Evolutionary conservation across 139 green algal genomes (phyloP), one percentile per base, ranked within the genome.

Genomic region (Nannochloris sp.): DNA sequence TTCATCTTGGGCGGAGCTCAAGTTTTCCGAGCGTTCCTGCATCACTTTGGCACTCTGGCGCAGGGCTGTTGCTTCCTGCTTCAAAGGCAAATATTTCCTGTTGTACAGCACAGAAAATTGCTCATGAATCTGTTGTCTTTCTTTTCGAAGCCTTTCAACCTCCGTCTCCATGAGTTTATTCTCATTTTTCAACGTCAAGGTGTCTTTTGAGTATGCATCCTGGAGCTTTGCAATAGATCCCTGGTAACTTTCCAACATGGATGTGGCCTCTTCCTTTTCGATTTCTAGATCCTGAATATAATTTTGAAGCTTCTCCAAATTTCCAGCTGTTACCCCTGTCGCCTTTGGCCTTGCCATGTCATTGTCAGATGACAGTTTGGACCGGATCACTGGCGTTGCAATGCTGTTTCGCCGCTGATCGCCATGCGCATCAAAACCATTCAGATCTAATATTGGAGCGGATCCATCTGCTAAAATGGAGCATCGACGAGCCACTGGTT

Each of bases 41-140:
- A 28, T 53, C 46, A 28, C 6, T 11, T 53, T 40, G 33, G 12
- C 46, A 28, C 26, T 20, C 13, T 36, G 14, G 8, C 62, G n/a
- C 16, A 62, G 45, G 1, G 46, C 43, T 16, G 36, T 23, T 29
- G 62, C 43, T 36, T 69, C 49, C n/a, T 20, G 33, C 23, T 76
- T 76, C 28, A 76, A 45, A 3, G 69, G 69, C 40, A 56, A 17
- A n/a, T 76, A 76, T 53, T 75, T 75, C 20, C 65, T 55, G 36
- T 46, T 48, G 53, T 71, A 76, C n/a, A 76, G 59, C 11, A 10
- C 46, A 14, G 46, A 26, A 55, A 76, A 76, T 31, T 76, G 69
- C 0, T 17, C 17, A 9, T 70, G 59, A 0, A 62, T 45, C 2
- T 56, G n/a, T 1, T 17, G 31, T 16, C 48, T 45, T 26, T 30